A percentile compares a stretch with the other conserved stretches of the same genome.
Conservation (phyloP, 2,329 filamentous ascomycete species). For the Botrytis pseudocinerea region DNA sequence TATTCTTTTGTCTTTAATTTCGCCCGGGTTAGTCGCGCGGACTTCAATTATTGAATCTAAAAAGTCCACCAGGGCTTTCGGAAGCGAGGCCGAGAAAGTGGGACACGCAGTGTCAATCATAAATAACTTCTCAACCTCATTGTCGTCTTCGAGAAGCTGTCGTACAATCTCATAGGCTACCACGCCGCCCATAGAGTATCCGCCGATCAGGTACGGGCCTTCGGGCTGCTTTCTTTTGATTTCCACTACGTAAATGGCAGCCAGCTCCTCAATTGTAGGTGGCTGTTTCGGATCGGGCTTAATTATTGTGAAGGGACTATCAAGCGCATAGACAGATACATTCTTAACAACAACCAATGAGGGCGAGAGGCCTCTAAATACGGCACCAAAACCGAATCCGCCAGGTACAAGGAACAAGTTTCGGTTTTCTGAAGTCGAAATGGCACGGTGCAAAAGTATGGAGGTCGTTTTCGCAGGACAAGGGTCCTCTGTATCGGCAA, state of each 20-base stretch:
- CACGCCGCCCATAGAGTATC: conserved; percentile 75
- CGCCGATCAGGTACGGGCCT: conserved; percentile 67
- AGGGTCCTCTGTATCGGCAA: neutral
- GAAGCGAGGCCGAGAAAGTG: conserved; percentile 65
- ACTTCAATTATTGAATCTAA: conserved; percentile 70
- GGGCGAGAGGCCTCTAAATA: neutral
- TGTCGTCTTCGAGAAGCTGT: conserved; percentile 57
- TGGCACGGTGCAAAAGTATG: neutral
- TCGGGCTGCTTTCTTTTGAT: conserved; percentile 69
- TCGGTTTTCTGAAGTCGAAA: neutral
- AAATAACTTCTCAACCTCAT: conserved; percentile 59
- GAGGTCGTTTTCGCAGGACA: neutral
- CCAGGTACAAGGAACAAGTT: neutral
- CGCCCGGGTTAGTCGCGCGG: conserved; percentile 49
- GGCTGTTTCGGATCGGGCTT: conserved; percentile 57
- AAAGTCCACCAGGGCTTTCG: conserved; percentile 53
- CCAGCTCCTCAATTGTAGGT: conserved; percentile 65
- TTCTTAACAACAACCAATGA: neutral
- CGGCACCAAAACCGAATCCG: neutral
- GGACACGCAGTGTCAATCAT: conserved; percentile 68
- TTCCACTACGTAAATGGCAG: conserved; percentile 64
- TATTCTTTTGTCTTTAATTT: conserved; percentile 46
- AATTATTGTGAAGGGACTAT: conserved; percentile 70
- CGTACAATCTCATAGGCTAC: conserved; percentile 67
- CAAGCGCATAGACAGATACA: conserved; percentile 59